Conservation (phyloP, 106 monocot genomes). For the Allium sativum region DNA sequence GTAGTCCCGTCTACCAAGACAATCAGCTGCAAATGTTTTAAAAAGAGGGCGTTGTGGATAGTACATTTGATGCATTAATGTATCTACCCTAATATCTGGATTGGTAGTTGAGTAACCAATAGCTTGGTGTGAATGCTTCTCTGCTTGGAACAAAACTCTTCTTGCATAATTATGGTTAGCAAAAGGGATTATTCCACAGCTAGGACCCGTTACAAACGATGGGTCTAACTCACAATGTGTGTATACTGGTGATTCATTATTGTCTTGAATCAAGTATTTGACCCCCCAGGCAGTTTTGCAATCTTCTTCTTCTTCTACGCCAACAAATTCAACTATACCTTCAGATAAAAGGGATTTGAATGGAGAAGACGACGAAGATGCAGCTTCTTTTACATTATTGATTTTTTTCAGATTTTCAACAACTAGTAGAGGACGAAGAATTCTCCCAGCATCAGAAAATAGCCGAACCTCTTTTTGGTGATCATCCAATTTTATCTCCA, state of each 20-base stretch:
- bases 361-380: constrained; percentile 7
- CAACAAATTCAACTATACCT: constrained; percentile 69
- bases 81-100: constrained; percentile 64
- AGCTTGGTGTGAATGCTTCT: constrained; percentile 95
- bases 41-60: constrained; percentile 95
- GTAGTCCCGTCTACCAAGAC: constrained; percentile 37
- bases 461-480: constrained; percentile 66
- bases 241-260: constrained; percentile 18
- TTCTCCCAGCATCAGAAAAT: constrained; percentile 81
- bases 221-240: constrained; percentile 83
- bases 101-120: constrained; percentile 86
- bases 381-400: constrained; percentile 31
- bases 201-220: constrained; percentile 75
- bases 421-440: constrained; percentile 74
- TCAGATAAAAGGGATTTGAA: constrained; percentile 71
- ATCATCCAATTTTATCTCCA: constrained; percentile 84
- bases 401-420: constrained; percentile 74
- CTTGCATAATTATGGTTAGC: constrained; percentile 90
- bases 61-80: constrained; percentile 72
- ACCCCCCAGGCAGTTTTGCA: constrained; percentile 67
- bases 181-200: constrained; percentile 92
- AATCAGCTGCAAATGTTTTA: constrained; percentile 59
- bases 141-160: constrained; percentile 78
- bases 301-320: constrained; percentile 95
- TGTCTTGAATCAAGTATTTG: constrained; percentile 32